These are phyloP conservation scores for Chlamydomonas urium DNA, from an alignment of 139 green algal genomes.

Conservation along the genomic window DNA sequence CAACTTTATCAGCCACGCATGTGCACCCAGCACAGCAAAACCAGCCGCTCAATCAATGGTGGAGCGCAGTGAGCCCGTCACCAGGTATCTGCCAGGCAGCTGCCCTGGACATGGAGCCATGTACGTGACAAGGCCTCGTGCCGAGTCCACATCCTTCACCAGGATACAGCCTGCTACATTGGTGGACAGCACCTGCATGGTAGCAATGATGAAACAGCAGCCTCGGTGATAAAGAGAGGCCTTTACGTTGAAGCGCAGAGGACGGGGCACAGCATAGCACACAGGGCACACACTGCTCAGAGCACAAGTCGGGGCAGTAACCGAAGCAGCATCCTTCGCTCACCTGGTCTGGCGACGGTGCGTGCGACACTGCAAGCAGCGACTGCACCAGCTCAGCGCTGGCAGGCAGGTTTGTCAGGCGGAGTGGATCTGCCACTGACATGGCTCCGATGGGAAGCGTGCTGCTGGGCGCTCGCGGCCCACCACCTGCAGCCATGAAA, in stretches of 20 bases:
- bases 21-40: no score
- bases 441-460: constrained; percentile 73
- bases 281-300: no score
- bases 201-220: not conserved
- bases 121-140: constrained; percentile 61
- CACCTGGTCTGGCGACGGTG: constrained; percentile 44
- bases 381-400: constrained; percentile 49
- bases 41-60: constrained; percentile 35
- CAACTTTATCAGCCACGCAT: no score
- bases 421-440: constrained; percentile 56
- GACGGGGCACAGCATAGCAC: no score
- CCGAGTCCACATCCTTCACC: constrained; percentile 68
- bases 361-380: constrained; percentile 84
- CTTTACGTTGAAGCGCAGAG: constrained; percentile 22
- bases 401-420: constrained; percentile 39
- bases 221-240: constrained; percentile 26
- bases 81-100: constrained; percentile 73
- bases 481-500: constrained; percentile 48
- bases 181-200: constrained; percentile 41
- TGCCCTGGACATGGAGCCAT: constrained; percentile 62
- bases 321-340: no score
- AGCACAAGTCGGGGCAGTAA: no score
- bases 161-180: constrained; percentile 91
- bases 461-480: constrained; percentile 64
- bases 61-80: constrained; percentile 57